Percentiles rank a stretch among this genome's conserved stretches.
These are phyloP conservation scores for Sphagnum magellanicum DNA, from an alignment of 228 moss, liverwort and hornwort genomes.

Conservation along the genomic window DNA sequence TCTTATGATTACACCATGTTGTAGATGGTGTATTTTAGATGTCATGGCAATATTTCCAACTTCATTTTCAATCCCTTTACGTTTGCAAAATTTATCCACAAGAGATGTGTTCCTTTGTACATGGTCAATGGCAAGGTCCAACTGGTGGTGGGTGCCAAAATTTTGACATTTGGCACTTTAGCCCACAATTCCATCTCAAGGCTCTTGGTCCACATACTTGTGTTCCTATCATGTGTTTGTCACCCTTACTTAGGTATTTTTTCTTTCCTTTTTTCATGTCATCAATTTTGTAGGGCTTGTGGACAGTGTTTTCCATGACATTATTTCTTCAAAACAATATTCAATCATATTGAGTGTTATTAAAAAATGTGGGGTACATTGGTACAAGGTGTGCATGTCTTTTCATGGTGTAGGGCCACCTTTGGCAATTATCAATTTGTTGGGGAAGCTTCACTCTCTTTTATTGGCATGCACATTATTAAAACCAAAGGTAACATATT, in stretches of 20 bases:
- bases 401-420: slow-evolving; percentile 64
- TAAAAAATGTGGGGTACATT: no score
- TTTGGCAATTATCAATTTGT: slow-evolving; percentile 80
- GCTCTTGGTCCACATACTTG: slow-evolving; percentile 86
- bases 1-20: slow-evolving; percentile 27
- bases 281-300: no score
- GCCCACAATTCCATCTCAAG: slow-evolving; percentile 90
- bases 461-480: slow-evolving; percentile 91
- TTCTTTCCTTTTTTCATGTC: neutral
- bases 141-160: slow-evolving; percentile 96
- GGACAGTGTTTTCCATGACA: neutral
- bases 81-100: slow-evolving; percentile 97
- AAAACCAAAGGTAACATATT: slow-evolving; percentile 83
- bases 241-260: slow-evolving; percentile 76
- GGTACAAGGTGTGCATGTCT: slow-evolving; percentile 77
- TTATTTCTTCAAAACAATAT: no score
- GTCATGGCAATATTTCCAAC: slow-evolving; percentile 99
- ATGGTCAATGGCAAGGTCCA: slow-evolving; percentile 89
- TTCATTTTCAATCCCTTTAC: slow-evolving; percentile 91
- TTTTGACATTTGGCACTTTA: slow-evolving; percentile 89
- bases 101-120: slow-evolving; percentile 91
- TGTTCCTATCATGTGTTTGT: slow-evolving; percentile 93
- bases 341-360: no score
- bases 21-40: slow-evolving; percentile 98
- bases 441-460: slow-evolving; percentile 72